Base-by-base conservation (phyloP, 345 rosid genomes). In the Populus ilicifolia region DNA sequence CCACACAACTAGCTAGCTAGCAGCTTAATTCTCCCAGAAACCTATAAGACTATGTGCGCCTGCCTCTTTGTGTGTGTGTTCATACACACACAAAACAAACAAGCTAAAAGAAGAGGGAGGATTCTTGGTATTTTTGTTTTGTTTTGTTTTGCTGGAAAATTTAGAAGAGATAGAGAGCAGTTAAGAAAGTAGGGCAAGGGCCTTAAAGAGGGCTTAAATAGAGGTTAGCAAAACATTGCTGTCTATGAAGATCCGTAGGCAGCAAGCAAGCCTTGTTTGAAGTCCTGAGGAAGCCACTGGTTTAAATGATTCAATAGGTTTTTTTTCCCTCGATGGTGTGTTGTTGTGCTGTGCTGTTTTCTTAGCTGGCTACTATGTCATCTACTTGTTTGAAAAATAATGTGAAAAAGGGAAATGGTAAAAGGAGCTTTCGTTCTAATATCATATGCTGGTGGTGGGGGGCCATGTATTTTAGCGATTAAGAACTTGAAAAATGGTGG, bases 161-260 rank as follows among this genome's bases (percentile, higher is more conserved):
- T 67, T 52, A 43, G 82, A 83, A 75, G 84, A 81, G 78, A 77
- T 82, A 80, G 78, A 78, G 80, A 79, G 81, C 80, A 67, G 84
- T 88, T 88, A 86, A 85, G 90, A 88, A 91, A 90, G 81, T 83
- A 81, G 74, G 87, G 75, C 35, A 82, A 80, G 76, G 81, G 77
- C 71, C 66, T 6, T 75, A 76, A 77, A 61, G 70, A 13, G 78
- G 61, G 83, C 86, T 88, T 92, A 91, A 86, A 94, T 88, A 90
- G 88, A 88, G 86, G 86, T 11, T 5, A 78, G 80, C 75, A 78
- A 77, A 33, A 21, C 39, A 44, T 20, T 35, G 73, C 56, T 23
- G 39, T 41, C 56, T 8, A 71, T 20, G 12, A 72, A 90, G 94
- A 86, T 89, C 88, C 99, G 99, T 93, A 83, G 88, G 74, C 81